Evolutionary conservation across 2,329 filamentous ascomycete genomes (phyloP).

Genomic region (Beauveria pseudobassiana): DNA sequence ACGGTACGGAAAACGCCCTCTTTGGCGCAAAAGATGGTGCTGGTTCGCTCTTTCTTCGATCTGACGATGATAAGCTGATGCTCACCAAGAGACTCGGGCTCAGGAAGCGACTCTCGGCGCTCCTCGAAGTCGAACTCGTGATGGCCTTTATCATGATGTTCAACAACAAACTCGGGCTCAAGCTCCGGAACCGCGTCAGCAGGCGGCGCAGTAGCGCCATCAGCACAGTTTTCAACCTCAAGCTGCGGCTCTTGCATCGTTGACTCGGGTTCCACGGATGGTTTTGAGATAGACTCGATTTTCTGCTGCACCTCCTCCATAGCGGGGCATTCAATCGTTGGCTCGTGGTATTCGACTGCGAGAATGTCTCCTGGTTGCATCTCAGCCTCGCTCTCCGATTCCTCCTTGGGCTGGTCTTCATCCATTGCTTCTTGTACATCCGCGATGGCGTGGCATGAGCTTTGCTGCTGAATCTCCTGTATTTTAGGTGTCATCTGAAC

Average conservation of each 20-base stretch:
- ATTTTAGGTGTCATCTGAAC: background rate
- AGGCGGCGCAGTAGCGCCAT: background rate
- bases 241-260: background rate
- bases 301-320: constrained; percentile 16
- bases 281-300: background rate
- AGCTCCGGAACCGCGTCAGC: constrained; percentile 14
- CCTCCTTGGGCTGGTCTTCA: constrained; percentile 19
- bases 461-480: constrained; percentile 20
- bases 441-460: constrained; percentile 7
- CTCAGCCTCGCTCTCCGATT: constrained; percentile 28
- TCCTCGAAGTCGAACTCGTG: constrained; percentile 6
- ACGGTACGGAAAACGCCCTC: constrained; percentile 57
- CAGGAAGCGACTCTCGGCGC: constrained; percentile 14
- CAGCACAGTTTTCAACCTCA: background rate
- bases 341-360: constrained; percentile 1
- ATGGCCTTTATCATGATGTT: background rate
- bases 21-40: constrained; percentile 52
- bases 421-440: background rate
- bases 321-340: background rate
- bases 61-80: constrained; percentile 17
- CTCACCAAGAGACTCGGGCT: background rate
- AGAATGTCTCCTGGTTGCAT: constrained; percentile 15
- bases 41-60: constrained; percentile 35
- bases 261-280: background rate
- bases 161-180: constrained; percentile 10